These are phyloP conservation scores for Lactarius tabidus DNA, from an alignment of 768 basidiomycete species.

Conservation along the genomic window DNA sequence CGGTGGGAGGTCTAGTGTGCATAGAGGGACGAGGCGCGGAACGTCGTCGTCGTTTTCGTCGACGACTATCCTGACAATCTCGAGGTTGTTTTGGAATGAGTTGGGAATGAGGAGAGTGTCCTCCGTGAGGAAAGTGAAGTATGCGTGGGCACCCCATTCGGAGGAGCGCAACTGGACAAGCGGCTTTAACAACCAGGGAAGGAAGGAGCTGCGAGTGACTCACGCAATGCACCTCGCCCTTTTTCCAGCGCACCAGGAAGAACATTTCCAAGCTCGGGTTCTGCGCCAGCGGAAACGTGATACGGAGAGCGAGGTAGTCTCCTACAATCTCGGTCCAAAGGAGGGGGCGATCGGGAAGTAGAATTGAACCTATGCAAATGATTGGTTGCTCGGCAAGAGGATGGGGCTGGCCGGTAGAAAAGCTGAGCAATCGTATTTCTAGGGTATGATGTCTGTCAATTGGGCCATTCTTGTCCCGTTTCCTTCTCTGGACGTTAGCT, in stretches of 20 bases:
- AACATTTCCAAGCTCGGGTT: conserved; percentile 20
- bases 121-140: conserved; percentile 30
- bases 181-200: background rate
- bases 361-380: conserved; percentile 10
- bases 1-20: conserved; percentile 27
- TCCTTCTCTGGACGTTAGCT: background rate
- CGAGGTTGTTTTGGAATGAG: conserved; percentile 23
- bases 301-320: conserved; percentile 16
- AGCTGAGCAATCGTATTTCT: conserved; percentile 20
- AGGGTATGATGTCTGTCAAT: background rate
- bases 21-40: conserved; percentile 18
- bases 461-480: background rate
- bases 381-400: conserved; percentile 15
- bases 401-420: conserved; percentile 22
- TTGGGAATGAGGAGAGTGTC: conserved; percentile 31
- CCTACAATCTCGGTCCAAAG: conserved; percentile 24
- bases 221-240: conserved; percentile 26
- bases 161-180: conserved; percentile 16
- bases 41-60: conserved; percentile 1
- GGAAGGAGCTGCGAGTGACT: conserved; percentile 14
- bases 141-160: conserved; percentile 24
- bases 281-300: conserved; percentile 17
- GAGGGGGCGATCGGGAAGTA: conserved; percentile 9
- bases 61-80: conserved; percentile 23
- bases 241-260: conserved; percentile 31